These are phyloP conservation scores for Ophiostoma quercus DNA, from an alignment of 2,329 filamentous ascomycete species.

Conservation along the genomic window DNA sequence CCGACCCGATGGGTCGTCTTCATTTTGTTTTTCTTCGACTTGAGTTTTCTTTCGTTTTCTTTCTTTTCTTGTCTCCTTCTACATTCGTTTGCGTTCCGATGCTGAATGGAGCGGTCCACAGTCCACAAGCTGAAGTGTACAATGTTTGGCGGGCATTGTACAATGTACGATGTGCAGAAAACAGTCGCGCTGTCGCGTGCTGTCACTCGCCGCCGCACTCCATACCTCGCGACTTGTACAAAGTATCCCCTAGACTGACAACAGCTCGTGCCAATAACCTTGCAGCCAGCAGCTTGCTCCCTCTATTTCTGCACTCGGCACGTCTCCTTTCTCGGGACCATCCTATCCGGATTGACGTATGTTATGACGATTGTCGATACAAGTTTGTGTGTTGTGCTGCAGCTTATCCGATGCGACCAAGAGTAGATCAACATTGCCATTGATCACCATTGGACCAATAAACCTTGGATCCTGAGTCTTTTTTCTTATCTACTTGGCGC, in stretches of 20 bases:
- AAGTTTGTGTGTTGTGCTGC: neutral
- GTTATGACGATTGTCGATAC: neutral
- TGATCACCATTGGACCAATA: neutral
- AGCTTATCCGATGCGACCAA: neutral
- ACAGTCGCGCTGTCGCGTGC: neutral
- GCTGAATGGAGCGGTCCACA: neutral
- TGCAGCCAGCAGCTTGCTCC: neutral
- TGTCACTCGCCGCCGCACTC: neutral
- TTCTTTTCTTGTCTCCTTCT: constrained; percentile 1
- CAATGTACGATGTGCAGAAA: neutral
- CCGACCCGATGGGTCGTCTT: neutral
- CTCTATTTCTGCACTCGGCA: neutral
- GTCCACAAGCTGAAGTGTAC: neutral
- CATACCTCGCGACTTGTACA: no score
- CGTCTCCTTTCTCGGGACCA: neutral
- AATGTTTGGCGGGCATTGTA: no score
- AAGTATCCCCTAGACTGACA: neutral
- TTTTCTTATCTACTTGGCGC: constrained; percentile 22
- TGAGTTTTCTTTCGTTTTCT: neutral
- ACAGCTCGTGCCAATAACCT: neutral
- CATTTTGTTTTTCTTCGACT: neutral
- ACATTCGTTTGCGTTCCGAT: neutral
- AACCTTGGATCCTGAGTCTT: neutral
- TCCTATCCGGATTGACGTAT: neutral
- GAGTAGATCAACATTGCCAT: no score